Base-by-base conservation (phyloP, 352 stramenopile species). In the Elongisporangium undulatum region DNA sequence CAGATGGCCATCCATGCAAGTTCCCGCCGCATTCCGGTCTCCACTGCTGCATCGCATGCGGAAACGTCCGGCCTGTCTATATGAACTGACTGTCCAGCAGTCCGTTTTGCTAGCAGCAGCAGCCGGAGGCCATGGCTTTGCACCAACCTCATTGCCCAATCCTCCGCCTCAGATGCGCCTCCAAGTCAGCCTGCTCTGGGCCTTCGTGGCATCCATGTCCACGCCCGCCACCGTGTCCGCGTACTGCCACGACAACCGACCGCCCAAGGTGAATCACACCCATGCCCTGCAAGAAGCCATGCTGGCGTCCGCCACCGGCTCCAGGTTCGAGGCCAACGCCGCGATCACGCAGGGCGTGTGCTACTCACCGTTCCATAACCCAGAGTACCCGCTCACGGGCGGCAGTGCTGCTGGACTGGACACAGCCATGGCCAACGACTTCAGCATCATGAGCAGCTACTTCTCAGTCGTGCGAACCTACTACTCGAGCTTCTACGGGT, bases 341-440 rank as follows among this genome's bases (percentile, higher is more conserved):
- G 51, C 55, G 3, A 67, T 83, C 52, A 61, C 74, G 3, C 75
- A 65, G 4, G 77, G 75, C 2, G 73, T 69, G 3, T 93, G 83
- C 73, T 93, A 95, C 63, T 89, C 79, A 2, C 83, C 83, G 17
- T 89, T 92, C 59, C 83, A 95, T 60, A 84, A 89, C 58, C 16
- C 66, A 0, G 68, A 88, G 61, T 94, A 94, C 60, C 83, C 83
- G 16, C 50, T 94, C 39, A 60, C 71, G 56, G 68, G 65, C 29
- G 67, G 62, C 3, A 71, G 62, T 20, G 56, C 62, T 24, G 54
- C 73, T 7, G 51, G 23, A 1, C 73, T 94, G 3, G 63, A 75
- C 13, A 34, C 59, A 5, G 82, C 81, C 21, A 90, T 94, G 67
- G 56, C 76, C 49, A 68, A 69, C 1, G 83, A 94, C 59, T 94